Base-by-base conservation (phyloP, 2,329 filamentous ascomycete genomes). In the Aschersonia sp. region DNA sequence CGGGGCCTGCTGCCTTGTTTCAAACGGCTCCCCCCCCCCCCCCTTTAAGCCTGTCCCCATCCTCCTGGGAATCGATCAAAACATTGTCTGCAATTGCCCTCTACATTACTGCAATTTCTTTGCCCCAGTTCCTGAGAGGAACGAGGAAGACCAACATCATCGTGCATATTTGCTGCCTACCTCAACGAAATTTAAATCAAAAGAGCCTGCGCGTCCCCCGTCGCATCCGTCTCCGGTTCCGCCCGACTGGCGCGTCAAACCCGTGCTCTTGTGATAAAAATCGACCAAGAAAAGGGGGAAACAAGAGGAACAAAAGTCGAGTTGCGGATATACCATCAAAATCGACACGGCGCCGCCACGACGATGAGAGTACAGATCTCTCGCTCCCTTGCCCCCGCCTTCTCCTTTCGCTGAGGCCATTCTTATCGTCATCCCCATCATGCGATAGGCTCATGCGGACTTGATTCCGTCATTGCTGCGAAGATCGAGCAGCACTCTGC, bases 371-470 rank as follows among this genome's bases (percentile, higher is more conserved):
- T 40, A 42, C 49, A 39, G 40, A 31, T 31, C 39, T 40, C 41
- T 41, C 32, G 29, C 46, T 33, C 32, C 46, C 37, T 40, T 44
- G 14, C n/a, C 43, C 30, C 33, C 44, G 40, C 49, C n/a, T 42
- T 46, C 37, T 30, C 35, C 42, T 31, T 46, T 48, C 49, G 49
- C 35, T 50, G 44, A 47, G 30, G 40, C 31, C 44, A 35, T 37
- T 29, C 22, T 22, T 22, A 22, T 22, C 22, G 22, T 22, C 22
- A 22, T 42, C 35, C 11, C 31, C 35, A 47, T 39, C 47, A 50
- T 50, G 49, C 49, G 41, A 48, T 48, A 50, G 39, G 22, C 12
- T 29, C 22, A 31, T 9, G 33, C 33, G 12, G 12, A 37, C 33
- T 37, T 4, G 12, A 37, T 12, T 6, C 32, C 43, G 42, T 44